phyloP scores from a whole-genome alignment of 2,329 filamentous ascomycete species.

The Epichloe amarillans region DNA sequence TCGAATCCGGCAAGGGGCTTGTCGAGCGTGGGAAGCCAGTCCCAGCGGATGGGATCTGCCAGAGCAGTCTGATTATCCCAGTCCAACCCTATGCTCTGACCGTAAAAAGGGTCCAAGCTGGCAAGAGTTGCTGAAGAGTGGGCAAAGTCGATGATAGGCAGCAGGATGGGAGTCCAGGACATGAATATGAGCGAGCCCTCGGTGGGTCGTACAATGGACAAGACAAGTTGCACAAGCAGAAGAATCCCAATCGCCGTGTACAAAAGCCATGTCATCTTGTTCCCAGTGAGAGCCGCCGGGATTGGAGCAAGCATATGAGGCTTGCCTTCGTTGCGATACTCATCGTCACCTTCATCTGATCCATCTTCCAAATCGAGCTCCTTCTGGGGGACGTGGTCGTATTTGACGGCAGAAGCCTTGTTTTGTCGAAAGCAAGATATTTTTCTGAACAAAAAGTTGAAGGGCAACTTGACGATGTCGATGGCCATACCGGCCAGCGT shows the following conservation, averaged over 20 bases:
- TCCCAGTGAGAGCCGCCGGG: not conserved
- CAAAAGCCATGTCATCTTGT: constrained; percentile 3
- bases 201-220: constrained; percentile 15
- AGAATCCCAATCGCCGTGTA: constrained; percentile 13
- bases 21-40: constrained; percentile 13
- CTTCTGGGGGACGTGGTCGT: constrained; percentile 7
- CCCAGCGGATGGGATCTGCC: constrained; percentile 8
- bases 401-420: not conserved
- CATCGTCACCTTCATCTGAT: constrained; percentile 5
- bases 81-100: constrained; percentile 13
- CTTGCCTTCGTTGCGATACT: constrained; percentile 2
- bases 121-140: constrained; percentile 18
- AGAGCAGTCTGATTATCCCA: constrained; percentile 18
- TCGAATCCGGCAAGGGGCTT: constrained; percentile 11
- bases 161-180: constrained; percentile 21
- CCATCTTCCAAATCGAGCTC: constrained; percentile 8
- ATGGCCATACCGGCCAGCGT: constrained; percentile 9
- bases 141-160: constrained; percentile 22
- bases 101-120: constrained; percentile 12
- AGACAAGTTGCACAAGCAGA: constrained; percentile 13
- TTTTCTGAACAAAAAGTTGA: constrained; percentile 7
- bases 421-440: constrained; percentile 4
- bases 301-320: not conserved
- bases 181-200: constrained; percentile 21
- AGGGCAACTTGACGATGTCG: constrained; percentile 10